Conservation (phyloP, 768 basidiomycete genomes). For the Tricholoma sp. region DNA sequence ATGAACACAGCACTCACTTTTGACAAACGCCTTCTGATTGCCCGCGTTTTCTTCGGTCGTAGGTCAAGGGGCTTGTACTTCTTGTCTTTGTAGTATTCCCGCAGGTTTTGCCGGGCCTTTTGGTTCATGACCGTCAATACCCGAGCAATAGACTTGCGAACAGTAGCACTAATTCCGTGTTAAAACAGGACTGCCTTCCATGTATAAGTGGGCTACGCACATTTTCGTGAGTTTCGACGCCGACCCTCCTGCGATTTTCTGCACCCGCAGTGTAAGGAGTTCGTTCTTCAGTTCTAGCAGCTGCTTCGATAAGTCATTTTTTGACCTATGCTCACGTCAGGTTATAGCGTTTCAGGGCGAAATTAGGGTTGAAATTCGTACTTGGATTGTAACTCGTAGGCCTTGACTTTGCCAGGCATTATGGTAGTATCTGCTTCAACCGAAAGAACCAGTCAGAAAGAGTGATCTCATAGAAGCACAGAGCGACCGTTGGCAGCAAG, state of each 20-base stretch:
- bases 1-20: slow-evolving; percentile 47
- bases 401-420: slow-evolving; percentile 92
- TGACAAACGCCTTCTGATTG: slow-evolving; percentile 92
- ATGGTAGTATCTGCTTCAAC: slow-evolving; percentile 27
- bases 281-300: slow-evolving; percentile 92
- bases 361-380: slow-evolving; percentile 33
- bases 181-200: not conserved
- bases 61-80: slow-evolving; percentile 97
- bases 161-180: slow-evolving; percentile 59
- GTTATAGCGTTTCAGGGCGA: not conserved
- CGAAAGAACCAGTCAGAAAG: slow-evolving; percentile 1
- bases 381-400: slow-evolving; percentile 96
- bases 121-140: slow-evolving; percentile 98
- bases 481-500: not conserved
- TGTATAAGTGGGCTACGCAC: slow-evolving; percentile 45
- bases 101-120: slow-evolving; percentile 94
- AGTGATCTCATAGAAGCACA: not conserved
- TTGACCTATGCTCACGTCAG: slow-evolving; percentile 57
- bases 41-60: slow-evolving; percentile 96
- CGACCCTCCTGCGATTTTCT: slow-evolving; percentile 96
- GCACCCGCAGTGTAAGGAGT: slow-evolving; percentile 89
- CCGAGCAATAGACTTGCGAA: slow-evolving; percentile 98
- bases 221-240: slow-evolving; percentile 97
- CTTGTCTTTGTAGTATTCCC: slow-evolving; percentile 97
- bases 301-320: slow-evolving; percentile 95